Evolutionary conservation across 192 early-diverging fungal genomes (phyloP), one percentile per base, ranked within the genome.

Genomic region (Geosiphon pyriformis): DNA sequence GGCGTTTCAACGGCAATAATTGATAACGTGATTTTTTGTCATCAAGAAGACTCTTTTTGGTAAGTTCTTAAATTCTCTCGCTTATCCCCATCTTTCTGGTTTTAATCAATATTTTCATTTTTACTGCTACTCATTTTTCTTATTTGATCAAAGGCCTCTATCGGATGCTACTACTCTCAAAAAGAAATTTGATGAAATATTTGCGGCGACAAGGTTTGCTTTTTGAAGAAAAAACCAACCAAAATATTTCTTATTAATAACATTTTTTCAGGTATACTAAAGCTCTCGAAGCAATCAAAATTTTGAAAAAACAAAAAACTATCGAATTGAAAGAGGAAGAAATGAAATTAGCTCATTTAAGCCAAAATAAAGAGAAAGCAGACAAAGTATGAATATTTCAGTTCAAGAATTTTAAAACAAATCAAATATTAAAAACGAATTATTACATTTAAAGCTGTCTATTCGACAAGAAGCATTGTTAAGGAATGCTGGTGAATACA

Each of bases 131-230:
- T 2, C 26, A 33, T 25, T 23, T 74, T 20, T 30, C 48, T 12
- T 70, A 27, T n/a, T n/a, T n/a, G n/a, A n/a, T n/a, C n/a, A 63
- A 42, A 85, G 85, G 95, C 97, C 97, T 15, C 80, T 99, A 10
- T 83, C 93, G 0, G 97, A 99, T 69, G 86, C 95, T 0, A 63
- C 77, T 2, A 66, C 82, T 3, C 66, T 99, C 33, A 99, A 99
- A 68, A 97, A 97, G 68, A 92, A 90, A 67, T 99, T 99, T 79
- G 96, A 99, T 77, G 97, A 97, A 18, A 98, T 99, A 47, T 99
- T 98, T 79, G 90, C 91, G 0, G 84, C 92, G 0, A 95, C 92
- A 20, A 77, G 88, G 78, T 93, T 77, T 67, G 73, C n/a, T 50
- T 0, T 31, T n/a, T n/a, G n/a, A n/a, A n/a, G n/a, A n/a, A n/a